Percentiles rank a stretch among this genome's conserved stretches.
Evolutionary conservation across 2,329 filamentous ascomycete genomes (phyloP).

Genomic region (Phyllosticta citriasiana): DNA sequence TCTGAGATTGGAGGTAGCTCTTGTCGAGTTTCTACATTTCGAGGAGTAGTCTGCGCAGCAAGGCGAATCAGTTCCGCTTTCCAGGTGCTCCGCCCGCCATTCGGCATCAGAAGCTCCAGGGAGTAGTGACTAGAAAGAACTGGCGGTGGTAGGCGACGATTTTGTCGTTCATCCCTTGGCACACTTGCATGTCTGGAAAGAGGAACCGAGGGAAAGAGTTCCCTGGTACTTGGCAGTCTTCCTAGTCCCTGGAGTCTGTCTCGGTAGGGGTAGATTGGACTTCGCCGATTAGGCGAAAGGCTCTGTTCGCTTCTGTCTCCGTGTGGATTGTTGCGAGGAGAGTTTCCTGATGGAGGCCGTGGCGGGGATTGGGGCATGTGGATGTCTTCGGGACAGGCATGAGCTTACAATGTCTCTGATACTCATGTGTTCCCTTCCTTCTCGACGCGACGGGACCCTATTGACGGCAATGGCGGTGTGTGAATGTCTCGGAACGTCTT

Average conservation of each 20-base stretch:
- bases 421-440: conserved; percentile 1
- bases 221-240: too few relatives aligned
- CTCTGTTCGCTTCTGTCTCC: too few relatives aligned
- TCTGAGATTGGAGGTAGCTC: not conserved
- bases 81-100: not conserved
- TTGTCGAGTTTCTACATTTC: not conserved
- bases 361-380: too few relatives aligned
- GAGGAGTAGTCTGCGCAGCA: not conserved
- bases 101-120: too few relatives aligned
- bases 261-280: too few relatives aligned
- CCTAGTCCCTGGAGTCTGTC: too few relatives aligned
- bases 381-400: not conserved
- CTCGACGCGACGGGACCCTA: not conserved
- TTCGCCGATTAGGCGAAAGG: too few relatives aligned
- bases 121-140: not conserved
- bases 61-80: too few relatives aligned
- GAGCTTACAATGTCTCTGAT: not conserved
- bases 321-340: too few relatives aligned
- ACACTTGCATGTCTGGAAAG: too few relatives aligned
- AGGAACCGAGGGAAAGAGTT: too few relatives aligned
- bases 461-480: not conserved
- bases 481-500: conserved; percentile 21
- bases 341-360: too few relatives aligned
- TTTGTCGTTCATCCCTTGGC: not conserved
- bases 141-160: not conserved